A percentile compares a stretch with the other conserved stretches of the same genome.
These are phyloP conservation scores for Fusarium proliferatum DNA, from an alignment of 2,329 filamentous ascomycete genomes.

Conservation along the genomic window DNA sequence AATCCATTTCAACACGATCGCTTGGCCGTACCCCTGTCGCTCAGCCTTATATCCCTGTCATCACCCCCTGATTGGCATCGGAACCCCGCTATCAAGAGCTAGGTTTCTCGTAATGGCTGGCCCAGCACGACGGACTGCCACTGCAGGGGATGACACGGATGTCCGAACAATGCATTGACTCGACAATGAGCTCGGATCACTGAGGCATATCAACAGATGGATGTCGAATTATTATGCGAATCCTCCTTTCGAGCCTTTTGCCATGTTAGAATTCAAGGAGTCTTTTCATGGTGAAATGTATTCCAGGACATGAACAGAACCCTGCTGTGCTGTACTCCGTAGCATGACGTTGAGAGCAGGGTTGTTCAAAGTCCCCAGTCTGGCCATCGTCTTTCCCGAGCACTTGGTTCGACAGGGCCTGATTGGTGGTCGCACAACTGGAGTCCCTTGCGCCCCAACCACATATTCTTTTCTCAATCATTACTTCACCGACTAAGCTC, in stretches of 20 bases:
- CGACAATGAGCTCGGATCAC: conserved; percentile 18
- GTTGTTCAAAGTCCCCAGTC: conserved; percentile 32
- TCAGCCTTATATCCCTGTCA: conserved; percentile 37
- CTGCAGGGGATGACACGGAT: conserved; percentile 20
- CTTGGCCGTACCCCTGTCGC: conserved; percentile 31
- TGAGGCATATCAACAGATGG: conserved; percentile 17
- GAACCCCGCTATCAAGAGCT: conserved; percentile 31
- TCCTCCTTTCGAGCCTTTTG: not conserved
- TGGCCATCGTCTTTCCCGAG: conserved; percentile 37
- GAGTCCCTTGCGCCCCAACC: conserved; percentile 30
- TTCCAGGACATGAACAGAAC: not conserved
- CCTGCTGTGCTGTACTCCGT: not conserved
- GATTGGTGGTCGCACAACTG: conserved; percentile 44
- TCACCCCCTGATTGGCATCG: conserved; percentile 42
- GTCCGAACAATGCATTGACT: conserved; percentile 35
- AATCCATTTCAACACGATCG: conserved; percentile 40
- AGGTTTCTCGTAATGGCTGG: conserved; percentile 28
- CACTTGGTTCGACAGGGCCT: conserved; percentile 41
- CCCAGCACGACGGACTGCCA: conserved; percentile 23
- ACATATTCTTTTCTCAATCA: conserved; percentile 22
- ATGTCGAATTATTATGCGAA: conserved; percentile 2
- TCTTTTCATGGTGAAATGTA: not conserved
- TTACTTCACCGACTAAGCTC: conserved; percentile 36
- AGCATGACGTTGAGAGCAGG: conserved; percentile 34
- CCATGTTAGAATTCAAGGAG: not conserved